These are phyloP conservation scores for Nakazawaea molendinolei DNA, from an alignment of 805 yeast species.

Conservation along the genomic window DNA sequence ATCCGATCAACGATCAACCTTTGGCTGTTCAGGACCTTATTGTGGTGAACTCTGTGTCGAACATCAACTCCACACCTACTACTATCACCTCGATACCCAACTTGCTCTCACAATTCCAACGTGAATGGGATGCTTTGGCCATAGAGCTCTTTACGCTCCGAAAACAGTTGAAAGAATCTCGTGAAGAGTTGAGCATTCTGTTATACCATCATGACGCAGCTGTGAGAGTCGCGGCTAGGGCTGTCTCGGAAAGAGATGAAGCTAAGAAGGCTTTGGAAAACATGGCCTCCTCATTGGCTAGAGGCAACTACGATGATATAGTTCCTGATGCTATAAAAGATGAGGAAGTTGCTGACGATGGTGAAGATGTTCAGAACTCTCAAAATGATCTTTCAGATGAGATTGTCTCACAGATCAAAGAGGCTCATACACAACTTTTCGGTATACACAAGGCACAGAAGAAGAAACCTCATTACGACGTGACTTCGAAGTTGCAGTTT, in stretches of 20 bases:
- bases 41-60: constrained; percentile 18
- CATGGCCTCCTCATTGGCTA: constrained; percentile 37
- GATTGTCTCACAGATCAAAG: constrained; percentile 7
- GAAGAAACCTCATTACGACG: constrained; percentile 13
- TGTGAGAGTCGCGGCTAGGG: constrained; percentile 71
- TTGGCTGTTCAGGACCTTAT: constrained; percentile 54
- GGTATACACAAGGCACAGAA: constrained; percentile 17
- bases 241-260: constrained; percentile 71
- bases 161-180: constrained; percentile 58
- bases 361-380: constrained; percentile 17
- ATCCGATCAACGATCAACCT: constrained; percentile 69
- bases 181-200: constrained; percentile 70
- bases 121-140: constrained; percentile 86
- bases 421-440: constrained; percentile 17
- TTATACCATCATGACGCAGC: constrained; percentile 89
- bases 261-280: constrained; percentile 59
- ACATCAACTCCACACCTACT: constrained; percentile 27
- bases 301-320: constrained; percentile 13
- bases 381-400: not conserved
- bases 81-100: constrained; percentile 69
- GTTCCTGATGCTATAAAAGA: constrained; percentile 15
- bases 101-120: constrained; percentile 66
- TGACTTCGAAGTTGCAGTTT: constrained; percentile 6
- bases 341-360: constrained; percentile 2
- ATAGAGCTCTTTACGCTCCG: constrained; percentile 73